Evolutionary conservation across 2,329 filamentous ascomycete species (phyloP).

Genomic region (Epicoccum nigrum): DNA sequence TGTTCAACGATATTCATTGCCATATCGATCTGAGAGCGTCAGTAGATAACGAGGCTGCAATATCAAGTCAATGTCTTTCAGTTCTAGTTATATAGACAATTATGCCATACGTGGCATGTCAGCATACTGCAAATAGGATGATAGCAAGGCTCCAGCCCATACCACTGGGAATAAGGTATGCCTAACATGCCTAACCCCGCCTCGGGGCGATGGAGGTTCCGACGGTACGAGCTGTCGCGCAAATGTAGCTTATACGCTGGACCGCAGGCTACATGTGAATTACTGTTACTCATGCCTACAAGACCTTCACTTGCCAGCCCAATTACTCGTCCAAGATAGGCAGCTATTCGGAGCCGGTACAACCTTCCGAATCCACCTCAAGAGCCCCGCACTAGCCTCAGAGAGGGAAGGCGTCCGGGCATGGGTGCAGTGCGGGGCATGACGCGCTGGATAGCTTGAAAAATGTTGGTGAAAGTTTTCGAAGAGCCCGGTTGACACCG

Average conservation of each 20-base stretch:
- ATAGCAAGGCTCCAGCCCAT: conserved; percentile 2
- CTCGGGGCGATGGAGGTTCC: not conserved
- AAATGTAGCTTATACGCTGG: no score
- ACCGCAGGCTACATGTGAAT: no score
- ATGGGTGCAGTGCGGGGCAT: conserved; percentile 23
- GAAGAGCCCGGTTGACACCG: conserved; percentile 30
- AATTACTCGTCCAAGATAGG: conserved; percentile 2
- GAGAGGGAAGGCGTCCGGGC: not conserved
- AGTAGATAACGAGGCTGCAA: not conserved
- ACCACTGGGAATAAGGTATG: not conserved
- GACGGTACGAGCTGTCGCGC: not conserved
- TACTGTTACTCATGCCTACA: no score
- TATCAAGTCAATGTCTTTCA: no score
- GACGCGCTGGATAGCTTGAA: conserved; percentile 28
- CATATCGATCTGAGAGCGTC: conserved; percentile 15
- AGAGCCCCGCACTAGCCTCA: conserved; percentile 2
- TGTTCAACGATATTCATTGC: conserved; percentile 20
- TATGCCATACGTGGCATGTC: not conserved
- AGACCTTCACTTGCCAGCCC: no score
- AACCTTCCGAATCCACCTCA: conserved; percentile 9
- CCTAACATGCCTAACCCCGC: conserved; percentile 7
- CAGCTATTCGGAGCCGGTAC: conserved; percentile 19
- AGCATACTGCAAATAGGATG: conserved; percentile 3
- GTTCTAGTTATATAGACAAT: not conserved
- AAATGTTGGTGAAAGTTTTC: conserved; percentile 25